Conservation (phyloP, 768 basidiomycete genomes). For the Naganishia kalamii region DNA sequence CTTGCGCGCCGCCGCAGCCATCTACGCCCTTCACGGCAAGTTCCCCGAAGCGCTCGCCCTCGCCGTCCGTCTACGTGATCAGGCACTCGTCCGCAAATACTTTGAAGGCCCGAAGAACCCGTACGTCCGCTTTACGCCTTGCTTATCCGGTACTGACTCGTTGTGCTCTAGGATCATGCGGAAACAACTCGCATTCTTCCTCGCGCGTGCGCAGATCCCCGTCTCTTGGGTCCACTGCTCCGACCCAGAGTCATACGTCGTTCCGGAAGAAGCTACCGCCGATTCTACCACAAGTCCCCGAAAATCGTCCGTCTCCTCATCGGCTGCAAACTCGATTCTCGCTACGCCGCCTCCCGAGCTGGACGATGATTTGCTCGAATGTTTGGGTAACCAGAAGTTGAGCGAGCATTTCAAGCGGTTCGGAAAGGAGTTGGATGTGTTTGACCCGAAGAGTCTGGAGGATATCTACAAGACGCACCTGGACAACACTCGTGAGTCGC, state of each 20-base stretch:
- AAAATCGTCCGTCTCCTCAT: not conserved
- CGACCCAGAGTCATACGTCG: slow-evolving; percentile 21
- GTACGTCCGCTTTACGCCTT: slow-evolving; percentile 50
- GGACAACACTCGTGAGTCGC: slow-evolving; percentile 70
- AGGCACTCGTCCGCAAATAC: slow-evolving; percentile 71
- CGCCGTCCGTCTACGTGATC: slow-evolving; percentile 75
- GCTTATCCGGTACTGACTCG: not conserved
- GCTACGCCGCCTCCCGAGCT: slow-evolving; percentile 55
- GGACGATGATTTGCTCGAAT: slow-evolving; percentile 74
- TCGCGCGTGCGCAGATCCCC: slow-evolving; percentile 86
- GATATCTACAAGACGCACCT: slow-evolving; percentile 97
- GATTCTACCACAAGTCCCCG: not conserved
- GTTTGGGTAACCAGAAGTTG: slow-evolving; percentile 75
- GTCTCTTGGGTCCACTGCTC: slow-evolving; percentile 70
- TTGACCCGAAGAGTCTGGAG: slow-evolving; percentile 82
- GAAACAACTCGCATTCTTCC: slow-evolving; percentile 85
- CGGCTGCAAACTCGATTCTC: not conserved
- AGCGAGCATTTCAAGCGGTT: slow-evolving; percentile 81
- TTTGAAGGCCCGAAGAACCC: slow-evolving; percentile 85
- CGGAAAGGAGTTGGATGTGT: slow-evolving; percentile 85
- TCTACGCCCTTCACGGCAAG: slow-evolving; percentile 78
- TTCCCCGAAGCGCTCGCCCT: slow-evolving; percentile 86
- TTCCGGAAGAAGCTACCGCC: slow-evolving; percentile 16
- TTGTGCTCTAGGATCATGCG: slow-evolving; percentile 67
- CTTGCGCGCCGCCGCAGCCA: slow-evolving; percentile 75